Conservation (phyloP, 1,284 basidiomycete genomes). For the Puccinia horiana region DNA sequence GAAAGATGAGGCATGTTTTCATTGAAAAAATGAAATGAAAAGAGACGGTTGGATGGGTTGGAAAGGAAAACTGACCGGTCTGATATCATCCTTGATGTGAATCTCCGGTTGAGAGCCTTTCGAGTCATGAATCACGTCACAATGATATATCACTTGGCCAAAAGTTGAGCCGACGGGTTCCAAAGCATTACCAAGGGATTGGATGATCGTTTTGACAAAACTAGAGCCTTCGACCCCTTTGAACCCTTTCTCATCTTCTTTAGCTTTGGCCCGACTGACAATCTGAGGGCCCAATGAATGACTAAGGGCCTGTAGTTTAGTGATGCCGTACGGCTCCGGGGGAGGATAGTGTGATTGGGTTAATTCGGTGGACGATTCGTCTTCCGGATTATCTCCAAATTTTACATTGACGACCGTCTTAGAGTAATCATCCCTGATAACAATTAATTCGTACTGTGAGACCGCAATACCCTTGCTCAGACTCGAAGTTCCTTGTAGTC, state of each 20-base stretch:
- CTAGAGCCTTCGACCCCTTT: conserved; percentile 20
- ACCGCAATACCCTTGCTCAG: conserved; percentile 18
- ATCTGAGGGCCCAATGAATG: conserved; percentile 39
- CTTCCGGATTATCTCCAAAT: conserved; percentile 38
- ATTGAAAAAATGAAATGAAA: too few relatives aligned
- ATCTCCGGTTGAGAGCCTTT: conserved; percentile 44
- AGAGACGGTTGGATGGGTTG: background rate
- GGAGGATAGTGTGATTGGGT: conserved; percentile 38
- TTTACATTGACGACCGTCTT: conserved; percentile 43
- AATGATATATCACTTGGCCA: conserved; percentile 45
- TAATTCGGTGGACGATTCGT: conserved; percentile 42
- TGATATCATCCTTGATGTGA: conserved; percentile 41
- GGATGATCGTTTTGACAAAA: conserved; percentile 37
- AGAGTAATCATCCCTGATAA: conserved; percentile 47
- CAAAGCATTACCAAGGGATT: conserved; percentile 28
- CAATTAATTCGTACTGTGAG: conserved; percentile 39
- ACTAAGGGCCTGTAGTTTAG: conserved; percentile 26
- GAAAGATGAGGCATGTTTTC: too few relatives aligned
- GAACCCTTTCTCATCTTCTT: conserved; percentile 44
- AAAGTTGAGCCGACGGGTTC: conserved; percentile 44
- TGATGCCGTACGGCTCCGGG: conserved; percentile 25
- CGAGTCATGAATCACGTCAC: conserved; percentile 33
- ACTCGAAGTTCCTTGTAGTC: conserved; percentile 42
- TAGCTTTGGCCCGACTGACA: conserved; percentile 39
- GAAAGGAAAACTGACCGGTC: conserved; percentile 27